Conservation (phyloP, 305 asterid genomes). For the Fraxinus ornus region DNA sequence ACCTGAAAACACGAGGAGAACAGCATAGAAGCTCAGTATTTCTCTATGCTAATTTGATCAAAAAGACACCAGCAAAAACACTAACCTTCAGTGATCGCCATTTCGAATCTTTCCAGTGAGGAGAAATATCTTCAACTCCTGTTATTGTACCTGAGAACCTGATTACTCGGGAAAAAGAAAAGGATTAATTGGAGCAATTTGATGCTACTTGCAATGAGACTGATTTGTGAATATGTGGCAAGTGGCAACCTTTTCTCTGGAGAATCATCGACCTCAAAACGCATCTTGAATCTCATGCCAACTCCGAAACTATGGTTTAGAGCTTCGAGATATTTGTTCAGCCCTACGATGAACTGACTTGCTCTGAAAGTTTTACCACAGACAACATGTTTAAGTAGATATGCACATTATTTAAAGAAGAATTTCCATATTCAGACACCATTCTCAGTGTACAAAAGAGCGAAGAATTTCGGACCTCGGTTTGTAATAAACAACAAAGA, state of each 20-base stretch:
- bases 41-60: neutral
- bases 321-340: conserved; percentile 84
- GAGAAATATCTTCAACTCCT: conserved; percentile 73
- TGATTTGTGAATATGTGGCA: neutral
- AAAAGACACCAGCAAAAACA: conserved; percentile 1
- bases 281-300: conserved; percentile 95
- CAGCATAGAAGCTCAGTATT: neutral
- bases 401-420: neutral
- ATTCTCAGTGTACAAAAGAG: conserved; percentile 7
- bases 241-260: conserved; percentile 77
- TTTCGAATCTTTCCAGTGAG: conserved; percentile 71
- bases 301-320: conserved; percentile 64
- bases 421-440: neutral
- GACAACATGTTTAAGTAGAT: neutral
- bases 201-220: neutral
- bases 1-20: conserved; percentile 47
- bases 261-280: conserved; percentile 87
- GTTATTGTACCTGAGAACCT: conserved; percentile 94
- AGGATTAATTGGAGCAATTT: neutral
- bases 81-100: conserved; percentile 91
- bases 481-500: conserved; percentile 85
- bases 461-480: conserved; percentile 58
- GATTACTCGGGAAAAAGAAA: conserved; percentile 15
- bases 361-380: conserved; percentile 45
- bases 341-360: conserved; percentile 85